Evolutionary conservation across 2,329 filamentous ascomycete species (phyloP).

Genomic region (Blastomyces percursus): DNA sequence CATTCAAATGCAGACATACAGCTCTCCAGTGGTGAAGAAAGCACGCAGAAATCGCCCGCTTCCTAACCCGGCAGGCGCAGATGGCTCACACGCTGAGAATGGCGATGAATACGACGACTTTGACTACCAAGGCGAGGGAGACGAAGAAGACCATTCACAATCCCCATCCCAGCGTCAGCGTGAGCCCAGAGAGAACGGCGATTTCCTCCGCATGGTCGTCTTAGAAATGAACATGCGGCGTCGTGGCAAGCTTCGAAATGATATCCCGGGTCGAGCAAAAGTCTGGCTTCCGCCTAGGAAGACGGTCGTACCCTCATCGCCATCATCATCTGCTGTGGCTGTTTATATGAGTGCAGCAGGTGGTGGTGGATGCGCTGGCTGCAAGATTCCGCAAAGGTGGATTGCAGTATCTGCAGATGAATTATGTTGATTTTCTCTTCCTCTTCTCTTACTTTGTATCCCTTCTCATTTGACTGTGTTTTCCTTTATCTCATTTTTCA

Average conservation of each 20-base stretch:
- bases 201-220: constrained; percentile 54
- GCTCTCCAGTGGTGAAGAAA: constrained; percentile 21
- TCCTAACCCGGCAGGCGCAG: constrained; percentile 22
- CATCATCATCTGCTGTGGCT: constrained; percentile 10
- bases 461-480: background rate
- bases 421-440: constrained; percentile 6
- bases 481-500: background rate
- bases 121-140: background rate
- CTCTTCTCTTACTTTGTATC: background rate
- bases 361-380: constrained; percentile 16
- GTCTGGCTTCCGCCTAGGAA: constrained; percentile 50
- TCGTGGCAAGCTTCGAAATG: constrained; percentile 49
- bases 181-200: constrained; percentile 53
- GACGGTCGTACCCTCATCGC: background rate
- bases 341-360: constrained; percentile 7
- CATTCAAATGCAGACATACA: constrained; percentile 54
- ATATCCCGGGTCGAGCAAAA: constrained; percentile 43
- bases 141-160: constrained; percentile 25
- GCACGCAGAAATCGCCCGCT: constrained; percentile 29
- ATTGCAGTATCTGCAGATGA: constrained; percentile 21
- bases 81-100: background rate
- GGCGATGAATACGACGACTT: background rate
- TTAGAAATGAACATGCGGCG: constrained; percentile 59
- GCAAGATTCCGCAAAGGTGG: constrained; percentile 22
- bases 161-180: constrained; percentile 42